These are phyloP conservation scores for Cutaneotrichosporon sp. DNA, from an alignment of 1,284 basidiomycete species.

Conservation along the genomic window DNA sequence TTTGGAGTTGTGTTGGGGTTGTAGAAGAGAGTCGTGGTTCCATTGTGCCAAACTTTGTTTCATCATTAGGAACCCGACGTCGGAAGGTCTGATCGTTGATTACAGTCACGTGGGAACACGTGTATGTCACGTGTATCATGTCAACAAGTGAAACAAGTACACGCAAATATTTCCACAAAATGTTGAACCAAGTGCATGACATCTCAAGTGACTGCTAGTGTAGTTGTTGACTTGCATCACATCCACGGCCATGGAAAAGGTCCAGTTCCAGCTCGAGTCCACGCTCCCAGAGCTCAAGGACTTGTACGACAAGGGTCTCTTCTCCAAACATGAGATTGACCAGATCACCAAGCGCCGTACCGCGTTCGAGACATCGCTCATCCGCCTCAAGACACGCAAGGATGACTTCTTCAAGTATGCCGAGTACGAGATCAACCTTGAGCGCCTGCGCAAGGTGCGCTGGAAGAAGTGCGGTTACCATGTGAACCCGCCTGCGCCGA, in stretches of 20 bases:
- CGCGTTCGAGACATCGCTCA: conserved; percentile 75
- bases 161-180: background rate
- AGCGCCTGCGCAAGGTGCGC: conserved; percentile 73
- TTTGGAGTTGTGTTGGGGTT: too few species aligned
- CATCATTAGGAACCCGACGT: too few species aligned
- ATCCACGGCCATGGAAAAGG: conserved; percentile 71
- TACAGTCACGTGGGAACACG: too few species aligned
- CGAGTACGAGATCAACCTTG: conserved; percentile 86
- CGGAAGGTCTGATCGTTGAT: too few species aligned
- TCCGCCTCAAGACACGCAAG: conserved; percentile 79
- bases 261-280: conserved; percentile 92
- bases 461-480: conserved; percentile 64
- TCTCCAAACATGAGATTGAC: conserved; percentile 67
- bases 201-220: background rate
- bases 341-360: conserved; percentile 84
- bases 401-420: conserved; percentile 87
- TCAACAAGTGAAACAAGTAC: background rate
- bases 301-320: conserved; percentile 80
- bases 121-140: too few species aligned
- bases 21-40: too few species aligned
- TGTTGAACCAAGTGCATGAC: background rate
- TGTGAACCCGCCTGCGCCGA: conserved; percentile 57
- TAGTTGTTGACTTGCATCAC: background rate
- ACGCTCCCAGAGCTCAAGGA: conserved; percentile 96
- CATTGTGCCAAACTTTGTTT: too few species aligned